Evolutionary conservation across 106 monocot genomes (phyloP), one percentile per base, ranked within the genome.

Genomic region (Acorus gramineus): DNA sequence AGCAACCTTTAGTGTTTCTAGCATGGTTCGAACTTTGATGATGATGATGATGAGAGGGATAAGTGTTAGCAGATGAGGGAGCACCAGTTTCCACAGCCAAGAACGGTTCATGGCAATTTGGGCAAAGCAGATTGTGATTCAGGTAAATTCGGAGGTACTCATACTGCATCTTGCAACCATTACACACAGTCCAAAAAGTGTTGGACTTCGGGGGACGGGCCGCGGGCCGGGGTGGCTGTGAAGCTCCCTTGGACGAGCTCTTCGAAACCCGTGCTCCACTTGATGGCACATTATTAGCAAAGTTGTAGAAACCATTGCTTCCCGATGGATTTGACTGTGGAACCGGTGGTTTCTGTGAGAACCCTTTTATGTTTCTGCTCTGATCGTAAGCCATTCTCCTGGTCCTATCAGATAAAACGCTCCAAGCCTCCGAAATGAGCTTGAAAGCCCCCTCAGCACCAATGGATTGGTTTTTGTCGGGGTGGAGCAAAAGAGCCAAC

Each of bases 131-230:
- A 49, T 66, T 83, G 47, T 76, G 79, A 59, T 83, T 83, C 49
- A 83, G 65, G 50, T 79, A 83, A 13, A 79, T 60, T 59, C 70
- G 69, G 9, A 77, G 69, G 50, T 84, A 80, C 63, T 84, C 80
- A 52, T 84, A 84, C 55, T 80, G 79, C 80, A 80, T 80, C 52
- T 67, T 77, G 70, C 80, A 84, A 28, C 73, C 48, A 49, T 67
- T 67, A 60, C 84, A 84, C 8, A 62, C 67, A 7, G 84, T 84
- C 80, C 84, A 84, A 64, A 84, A 84, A 54, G 84, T 77, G 28
- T 63, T 42, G 11, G 72, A 49, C 7, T 72, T 50, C 7, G 57
- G 3, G 51, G 49, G 64, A 53, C 14, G 54, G 62, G 65, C 7
- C 14, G 49, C 28, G 9, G 8, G 11, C 11, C 1, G 58, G 14